Percentiles rank a stretch among this genome's conserved stretches.
These are phyloP conservation scores for Cladophialophora immunda DNA, from an alignment of 2,329 filamentous ascomycete species.

Conservation along the genomic window DNA sequence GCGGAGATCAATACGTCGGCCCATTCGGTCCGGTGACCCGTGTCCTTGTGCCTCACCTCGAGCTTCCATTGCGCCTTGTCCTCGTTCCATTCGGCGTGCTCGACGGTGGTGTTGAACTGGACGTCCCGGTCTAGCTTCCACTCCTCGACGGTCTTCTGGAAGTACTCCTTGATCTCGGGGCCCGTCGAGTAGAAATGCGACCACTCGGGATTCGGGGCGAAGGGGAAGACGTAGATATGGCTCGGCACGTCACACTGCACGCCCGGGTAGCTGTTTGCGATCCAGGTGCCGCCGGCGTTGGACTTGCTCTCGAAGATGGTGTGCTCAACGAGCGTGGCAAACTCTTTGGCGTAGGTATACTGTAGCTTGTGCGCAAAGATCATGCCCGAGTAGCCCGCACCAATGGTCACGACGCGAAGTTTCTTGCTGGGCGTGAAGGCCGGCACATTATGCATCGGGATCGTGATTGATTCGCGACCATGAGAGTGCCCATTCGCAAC, in stretches of 20 bases:
- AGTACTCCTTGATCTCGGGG: conserved; percentile 55
- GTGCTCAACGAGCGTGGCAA: conserved; percentile 47
- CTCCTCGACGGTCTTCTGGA: conserved; percentile 50
- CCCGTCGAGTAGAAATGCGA: conserved; percentile 52
- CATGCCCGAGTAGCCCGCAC: conserved; percentile 52
- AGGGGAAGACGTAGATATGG: conserved; percentile 67
- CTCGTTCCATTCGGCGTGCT: conserved; percentile 7
- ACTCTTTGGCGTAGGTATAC: conserved; percentile 44
- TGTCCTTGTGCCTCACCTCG: conserved; percentile 24
- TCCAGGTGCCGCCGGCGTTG: conserved; percentile 54
- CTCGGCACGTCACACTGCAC: conserved; percentile 71
- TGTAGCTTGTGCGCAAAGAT: conserved; percentile 50
- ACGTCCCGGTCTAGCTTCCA: conserved; percentile 52
- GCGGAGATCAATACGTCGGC: conserved; percentile 66
- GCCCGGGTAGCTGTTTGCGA: conserved; percentile 54
- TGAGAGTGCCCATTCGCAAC: neutral
- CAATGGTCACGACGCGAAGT: conserved; percentile 40
- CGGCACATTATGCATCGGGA: conserved; percentile 19
- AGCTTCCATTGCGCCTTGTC: conserved; percentile 24
- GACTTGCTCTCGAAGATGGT: conserved; percentile 54
- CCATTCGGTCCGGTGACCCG: conserved; percentile 23
- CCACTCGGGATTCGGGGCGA: conserved; percentile 56
- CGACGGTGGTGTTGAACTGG: conserved; percentile 44
- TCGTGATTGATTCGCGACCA: conserved; percentile 8
- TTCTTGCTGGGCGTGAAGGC: conserved; percentile 19